These are phyloP conservation scores for Syncephalastrum monosporum DNA, from an alignment of 371 early-diverging fungal genomes.

Conservation along the genomic window DNA sequence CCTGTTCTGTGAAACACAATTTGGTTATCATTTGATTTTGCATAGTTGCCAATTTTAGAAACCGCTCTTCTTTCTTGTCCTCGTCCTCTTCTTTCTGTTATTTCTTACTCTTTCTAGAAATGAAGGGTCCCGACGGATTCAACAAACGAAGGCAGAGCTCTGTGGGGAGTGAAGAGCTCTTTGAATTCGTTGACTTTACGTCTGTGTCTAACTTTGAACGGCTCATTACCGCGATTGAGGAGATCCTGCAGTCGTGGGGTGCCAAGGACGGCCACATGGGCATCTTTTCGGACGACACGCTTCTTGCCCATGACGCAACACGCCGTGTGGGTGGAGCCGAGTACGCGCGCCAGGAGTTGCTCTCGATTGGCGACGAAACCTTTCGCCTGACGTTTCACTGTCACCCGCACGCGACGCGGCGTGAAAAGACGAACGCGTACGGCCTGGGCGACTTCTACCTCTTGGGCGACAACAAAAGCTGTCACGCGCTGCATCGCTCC, in stretches of 20 bases:
- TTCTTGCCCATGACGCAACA: slow-evolving; percentile 4
- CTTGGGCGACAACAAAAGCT: slow-evolving; percentile 23
- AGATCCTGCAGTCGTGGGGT: slow-evolving; percentile 52
- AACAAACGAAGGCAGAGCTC: slow-evolving; percentile 23
- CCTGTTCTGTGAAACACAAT: too few relatives aligned
- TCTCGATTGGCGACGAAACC: slow-evolving; percentile 41
- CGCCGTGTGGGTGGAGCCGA: slow-evolving; percentile 6
- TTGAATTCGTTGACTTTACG: slow-evolving; percentile 76
- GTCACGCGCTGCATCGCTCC: slow-evolving; percentile 67
- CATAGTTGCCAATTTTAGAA: too few relatives aligned
- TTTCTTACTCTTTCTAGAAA: too few relatives aligned
- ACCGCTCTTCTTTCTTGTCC: too few relatives aligned
- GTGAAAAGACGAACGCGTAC: slow-evolving; percentile 8
- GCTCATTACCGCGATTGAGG: slow-evolving; percentile 58
- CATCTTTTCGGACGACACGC: slow-evolving; percentile 39
- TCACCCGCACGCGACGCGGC: slow-evolving; percentile 26
- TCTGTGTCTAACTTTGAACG: slow-evolving; percentile 67
- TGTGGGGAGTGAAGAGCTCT: slow-evolving; percentile 48
- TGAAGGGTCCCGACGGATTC: too few relatives aligned
- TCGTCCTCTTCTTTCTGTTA: too few relatives aligned
- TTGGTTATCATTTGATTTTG: too few relatives aligned
- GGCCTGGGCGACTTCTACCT: slow-evolving; percentile 28
- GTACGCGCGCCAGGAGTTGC: slow-evolving; percentile 27
- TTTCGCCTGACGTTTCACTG: slow-evolving; percentile 48
- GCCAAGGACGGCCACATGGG: slow-evolving; percentile 51